A percentile compares a stretch with the other conserved stretches of the same genome.
These are phyloP conservation scores for Claviceps paspali DNA, from an alignment of 2,329 filamentous ascomycete species.

Conservation along the genomic window DNA sequence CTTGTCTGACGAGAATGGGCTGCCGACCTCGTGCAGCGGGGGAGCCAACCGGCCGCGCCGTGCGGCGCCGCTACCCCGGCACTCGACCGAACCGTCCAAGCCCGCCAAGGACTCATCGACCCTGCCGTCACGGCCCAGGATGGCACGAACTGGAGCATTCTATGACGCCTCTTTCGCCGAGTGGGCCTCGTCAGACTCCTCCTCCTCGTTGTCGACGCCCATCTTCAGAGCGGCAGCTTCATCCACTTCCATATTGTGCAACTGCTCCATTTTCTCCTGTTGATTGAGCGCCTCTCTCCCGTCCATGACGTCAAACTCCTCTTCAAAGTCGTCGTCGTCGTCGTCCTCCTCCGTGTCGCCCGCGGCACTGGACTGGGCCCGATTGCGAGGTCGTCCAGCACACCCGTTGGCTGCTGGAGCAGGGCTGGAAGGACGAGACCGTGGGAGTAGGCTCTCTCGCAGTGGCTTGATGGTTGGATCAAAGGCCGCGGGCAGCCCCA, in stretches of 20 bases:
- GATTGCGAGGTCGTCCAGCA: conserved; percentile 11
- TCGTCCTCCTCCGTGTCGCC: conserved; percentile 22
- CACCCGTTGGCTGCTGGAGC: conserved; percentile 7
- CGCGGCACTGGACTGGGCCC: conserved; percentile 18
- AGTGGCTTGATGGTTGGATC: conserved; percentile 49
- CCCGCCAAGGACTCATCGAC: background rate
- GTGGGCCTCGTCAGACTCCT: conserved; percentile 17
- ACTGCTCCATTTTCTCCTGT: conserved; percentile 33
- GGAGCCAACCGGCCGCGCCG: background rate
- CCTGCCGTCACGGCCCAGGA: background rate
- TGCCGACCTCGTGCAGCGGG: background rate
- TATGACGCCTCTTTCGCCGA: conserved; percentile 16
- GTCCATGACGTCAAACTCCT: conserved; percentile 29
- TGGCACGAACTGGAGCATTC: conserved; percentile 12
- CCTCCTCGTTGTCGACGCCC: conserved; percentile 24
- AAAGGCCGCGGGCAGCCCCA: conserved; percentile 46
- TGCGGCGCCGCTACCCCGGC: background rate
- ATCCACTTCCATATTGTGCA: conserved; percentile 45
- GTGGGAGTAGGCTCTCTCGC: conserved; percentile 16
- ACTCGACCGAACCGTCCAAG: background rate
- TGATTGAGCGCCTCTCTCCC: conserved; percentile 28
- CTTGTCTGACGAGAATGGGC: background rate
- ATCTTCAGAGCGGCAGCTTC: conserved; percentile 37
- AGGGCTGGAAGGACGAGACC: conserved; percentile 9
- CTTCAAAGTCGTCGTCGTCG: conserved; percentile 20